Percentiles rank a stretch among this genome's conserved stretches.
These are phyloP conservation scores for Thelephora ganbajun DNA, from an alignment of 768 basidiomycete species.

Conservation along the genomic window DNA sequence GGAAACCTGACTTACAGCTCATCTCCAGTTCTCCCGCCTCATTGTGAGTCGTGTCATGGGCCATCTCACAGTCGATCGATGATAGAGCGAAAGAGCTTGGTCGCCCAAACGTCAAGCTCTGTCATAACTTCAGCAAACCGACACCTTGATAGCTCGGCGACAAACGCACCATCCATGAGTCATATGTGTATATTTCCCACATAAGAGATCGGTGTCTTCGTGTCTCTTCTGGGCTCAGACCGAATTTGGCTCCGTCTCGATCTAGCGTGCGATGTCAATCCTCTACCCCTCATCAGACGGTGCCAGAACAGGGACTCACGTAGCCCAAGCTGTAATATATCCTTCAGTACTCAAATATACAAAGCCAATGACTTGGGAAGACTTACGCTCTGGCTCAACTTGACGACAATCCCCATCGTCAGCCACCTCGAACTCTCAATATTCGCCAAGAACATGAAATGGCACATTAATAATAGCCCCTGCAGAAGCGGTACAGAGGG, in stretches of 20 bases:
- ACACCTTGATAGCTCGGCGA: neutral
- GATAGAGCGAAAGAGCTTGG: constrained; percentile 49
- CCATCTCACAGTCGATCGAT: constrained; percentile 42
- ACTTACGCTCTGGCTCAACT: constrained; percentile 53
- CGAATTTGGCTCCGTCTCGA: constrained; percentile 56
- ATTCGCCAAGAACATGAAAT: constrained; percentile 31
- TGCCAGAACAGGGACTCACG: constrained; percentile 30
- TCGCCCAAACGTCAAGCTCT: constrained; percentile 62
- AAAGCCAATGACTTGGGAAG: constrained; percentile 5
- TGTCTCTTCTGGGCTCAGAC: constrained; percentile 39
- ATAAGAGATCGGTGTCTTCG: constrained; percentile 44
- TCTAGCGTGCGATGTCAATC: constrained; percentile 23
- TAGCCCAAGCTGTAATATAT: constrained; percentile 38
- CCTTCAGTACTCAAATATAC: constrained; percentile 4
- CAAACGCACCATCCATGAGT: constrained; percentile 49
- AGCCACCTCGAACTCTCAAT: constrained; percentile 52
- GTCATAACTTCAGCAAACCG: constrained; percentile 4
- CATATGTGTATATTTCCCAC: constrained; percentile 55
- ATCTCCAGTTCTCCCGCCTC: constrained; percentile 41
- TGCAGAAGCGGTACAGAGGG: constrained; percentile 51
- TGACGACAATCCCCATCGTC: constrained; percentile 56
- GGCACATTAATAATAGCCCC: constrained; percentile 43
- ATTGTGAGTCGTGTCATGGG: constrained; percentile 30
- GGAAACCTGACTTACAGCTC: constrained; percentile 31
- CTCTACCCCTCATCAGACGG: too few relatives aligned